Percentiles rank a stretch among this genome's conserved stretches.
phyloP scores from a whole-genome alignment of 176 grass and related monocot species.

The Aegilops speltoides region DNA sequence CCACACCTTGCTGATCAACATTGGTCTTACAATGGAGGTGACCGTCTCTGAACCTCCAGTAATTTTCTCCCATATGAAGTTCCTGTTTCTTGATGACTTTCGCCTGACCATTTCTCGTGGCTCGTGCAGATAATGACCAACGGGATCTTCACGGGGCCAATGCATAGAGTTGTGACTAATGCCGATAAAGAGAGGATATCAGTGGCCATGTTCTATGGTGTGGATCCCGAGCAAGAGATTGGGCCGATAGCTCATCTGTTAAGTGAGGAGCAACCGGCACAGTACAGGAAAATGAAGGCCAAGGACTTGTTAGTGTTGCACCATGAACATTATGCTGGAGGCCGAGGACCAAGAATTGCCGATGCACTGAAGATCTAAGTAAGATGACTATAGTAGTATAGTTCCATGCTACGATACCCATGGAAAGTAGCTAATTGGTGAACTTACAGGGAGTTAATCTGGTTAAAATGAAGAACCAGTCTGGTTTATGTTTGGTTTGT shows the following conservation, averaged over 20 bases:
- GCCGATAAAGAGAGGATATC: slow-evolving; percentile 9
- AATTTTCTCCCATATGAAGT: neutral
- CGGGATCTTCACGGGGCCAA: slow-evolving; percentile 28
- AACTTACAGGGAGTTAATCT: neutral
- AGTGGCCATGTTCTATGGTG: neutral
- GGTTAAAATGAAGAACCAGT: neutral
- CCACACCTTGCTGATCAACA: slow-evolving; percentile 36
- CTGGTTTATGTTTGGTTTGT: neutral
- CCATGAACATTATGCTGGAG: neutral
- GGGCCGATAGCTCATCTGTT: neutral
- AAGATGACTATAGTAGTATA: neutral
- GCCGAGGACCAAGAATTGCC: neutral
- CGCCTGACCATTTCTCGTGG: neutral
- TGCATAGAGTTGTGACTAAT: slow-evolving; percentile 47
- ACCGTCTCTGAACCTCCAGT: neutral
- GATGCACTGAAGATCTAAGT: neutral
- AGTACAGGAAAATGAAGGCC: neutral
- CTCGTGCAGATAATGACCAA: slow-evolving; percentile 37
- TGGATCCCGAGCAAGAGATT: neutral
- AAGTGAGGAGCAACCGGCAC: neutral
- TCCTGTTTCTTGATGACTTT: neutral
- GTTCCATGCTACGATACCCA: neutral
- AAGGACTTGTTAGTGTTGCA: neutral
- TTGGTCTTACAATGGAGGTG: slow-evolving; percentile 52
- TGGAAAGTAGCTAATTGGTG: neutral